Percentiles rank a stretch among this genome's conserved stretches.
Conservation (phyloP, 2,329 filamentous ascomycete genomes). For the Verticillium zaregamsianum region DNA sequence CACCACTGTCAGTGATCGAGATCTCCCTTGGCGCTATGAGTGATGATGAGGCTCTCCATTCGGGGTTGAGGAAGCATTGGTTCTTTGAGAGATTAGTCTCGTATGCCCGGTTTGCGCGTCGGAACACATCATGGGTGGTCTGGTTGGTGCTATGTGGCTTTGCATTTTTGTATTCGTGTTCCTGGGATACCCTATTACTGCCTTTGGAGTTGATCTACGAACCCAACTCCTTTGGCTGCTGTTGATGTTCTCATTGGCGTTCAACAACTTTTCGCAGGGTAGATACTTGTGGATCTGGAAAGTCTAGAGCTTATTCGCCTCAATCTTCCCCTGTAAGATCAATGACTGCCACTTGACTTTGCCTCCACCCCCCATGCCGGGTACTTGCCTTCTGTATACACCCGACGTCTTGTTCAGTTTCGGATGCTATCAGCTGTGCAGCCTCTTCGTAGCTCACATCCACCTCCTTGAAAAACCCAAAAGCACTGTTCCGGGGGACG, state of each 20-base stretch:
- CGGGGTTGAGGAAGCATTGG: no score
- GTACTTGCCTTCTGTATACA: not conserved
- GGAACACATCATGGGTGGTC: no score
- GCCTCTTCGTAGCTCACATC: constrained; percentile 23
- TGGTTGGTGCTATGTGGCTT: not conserved
- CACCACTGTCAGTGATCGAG: constrained; percentile 41
- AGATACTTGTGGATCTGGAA: not conserved
- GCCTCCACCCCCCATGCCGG: not conserved
- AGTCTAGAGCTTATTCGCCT: not conserved
- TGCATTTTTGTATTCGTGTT: not conserved
- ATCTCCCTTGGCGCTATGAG: constrained; percentile 45
- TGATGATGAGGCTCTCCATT: constrained; percentile 12
- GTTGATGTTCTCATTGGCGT: no score
- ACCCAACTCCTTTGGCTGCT: no score
- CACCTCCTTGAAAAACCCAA: constrained; percentile 34
- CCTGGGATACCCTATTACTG: not conserved
- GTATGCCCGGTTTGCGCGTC: not conserved
- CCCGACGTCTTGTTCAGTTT: not conserved
- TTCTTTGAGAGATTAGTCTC: not conserved
- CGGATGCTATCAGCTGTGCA: constrained; percentile 11
- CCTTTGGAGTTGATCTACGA: not conserved
- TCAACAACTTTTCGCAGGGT: not conserved
- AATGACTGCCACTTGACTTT: constrained; percentile 9
- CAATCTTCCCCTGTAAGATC: constrained; percentile 9
- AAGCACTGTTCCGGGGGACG: not conserved